Conservation (phyloP, 306 rosid species). For the Rubus idaeus region DNA sequence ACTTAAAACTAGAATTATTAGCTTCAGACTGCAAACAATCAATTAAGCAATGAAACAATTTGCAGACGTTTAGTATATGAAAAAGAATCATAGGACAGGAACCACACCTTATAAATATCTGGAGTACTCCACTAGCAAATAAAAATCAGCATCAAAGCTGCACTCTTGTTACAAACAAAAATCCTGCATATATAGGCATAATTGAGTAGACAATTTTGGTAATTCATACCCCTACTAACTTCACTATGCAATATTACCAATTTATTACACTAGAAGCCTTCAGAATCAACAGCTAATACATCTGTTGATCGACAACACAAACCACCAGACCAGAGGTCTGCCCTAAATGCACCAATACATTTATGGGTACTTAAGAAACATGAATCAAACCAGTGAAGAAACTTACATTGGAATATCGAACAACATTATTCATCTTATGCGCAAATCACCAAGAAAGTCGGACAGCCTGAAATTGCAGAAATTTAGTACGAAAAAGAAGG, state of each 20-base stretch:
- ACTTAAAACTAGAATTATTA: neutral
- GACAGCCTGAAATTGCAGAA: conserved; percentile 69
- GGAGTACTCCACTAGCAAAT: conserved; percentile 13
- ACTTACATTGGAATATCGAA: conserved; percentile 44
- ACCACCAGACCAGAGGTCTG: neutral
- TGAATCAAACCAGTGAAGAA: neutral
- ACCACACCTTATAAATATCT: conserved; percentile 12
- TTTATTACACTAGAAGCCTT: neutral
- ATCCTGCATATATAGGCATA: neutral
- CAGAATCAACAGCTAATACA: neutral
- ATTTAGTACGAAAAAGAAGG: conserved; percentile 8
- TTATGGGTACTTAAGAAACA: neutral
- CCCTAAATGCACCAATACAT: neutral
- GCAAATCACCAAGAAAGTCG: conserved; percentile 76
- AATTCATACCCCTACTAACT: neutral
- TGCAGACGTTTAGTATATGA: neutral
- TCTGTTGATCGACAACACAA: neutral
- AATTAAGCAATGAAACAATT: neutral
- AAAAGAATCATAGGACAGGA: neutral
- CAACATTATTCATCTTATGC: conserved; percentile 56
- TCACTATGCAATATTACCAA: neutral
- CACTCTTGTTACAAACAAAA: neutral
- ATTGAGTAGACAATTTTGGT: neutral
- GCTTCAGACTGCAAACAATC: neutral
- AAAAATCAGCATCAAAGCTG: conserved; percentile 6